These are phyloP conservation scores for Neonothopanus nambi DNA, from an alignment of 1,284 basidiomycete genomes.

Conservation along the genomic window DNA sequence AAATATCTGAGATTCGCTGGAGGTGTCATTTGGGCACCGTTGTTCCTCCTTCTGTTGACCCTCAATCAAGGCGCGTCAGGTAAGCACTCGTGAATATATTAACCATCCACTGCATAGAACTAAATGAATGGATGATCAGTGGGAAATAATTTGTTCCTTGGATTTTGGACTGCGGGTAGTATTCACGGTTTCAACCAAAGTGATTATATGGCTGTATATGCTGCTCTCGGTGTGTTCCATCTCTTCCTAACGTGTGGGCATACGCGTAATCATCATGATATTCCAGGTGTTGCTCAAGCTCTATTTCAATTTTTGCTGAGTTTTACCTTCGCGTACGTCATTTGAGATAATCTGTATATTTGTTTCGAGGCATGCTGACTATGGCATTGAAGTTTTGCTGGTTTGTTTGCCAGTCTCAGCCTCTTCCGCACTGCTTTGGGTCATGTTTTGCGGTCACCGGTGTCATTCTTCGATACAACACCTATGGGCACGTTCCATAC, in stretches of 20 bases:
- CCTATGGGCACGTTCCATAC: constrained; percentile 66
- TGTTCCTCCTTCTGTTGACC: constrained; percentile 39
- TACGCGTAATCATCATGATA: neutral
- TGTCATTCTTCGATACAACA: constrained; percentile 83
- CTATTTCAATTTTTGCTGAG: constrained; percentile 57
- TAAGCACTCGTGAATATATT: constrained; percentile 19
- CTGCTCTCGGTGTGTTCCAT: constrained; percentile 46
- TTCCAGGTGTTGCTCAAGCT: constrained; percentile 44
- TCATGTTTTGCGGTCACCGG: constrained; percentile 64
- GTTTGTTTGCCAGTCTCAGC: constrained; percentile 56
- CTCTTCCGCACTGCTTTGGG: constrained; percentile 61
- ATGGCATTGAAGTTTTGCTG: constrained; percentile 47
- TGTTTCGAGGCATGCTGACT: neutral
- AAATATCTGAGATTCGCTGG: constrained; percentile 57
- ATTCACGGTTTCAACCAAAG: constrained; percentile 52
- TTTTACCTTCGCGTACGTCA: constrained; percentile 50
- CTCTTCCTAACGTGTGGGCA: neutral
- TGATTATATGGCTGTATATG: constrained; percentile 73
- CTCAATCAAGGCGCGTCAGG: constrained; percentile 42
- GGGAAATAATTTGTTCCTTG: constrained; percentile 45
- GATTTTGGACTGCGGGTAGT: constrained; percentile 47
- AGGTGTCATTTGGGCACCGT: constrained; percentile 45
- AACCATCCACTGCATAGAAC: neutral
- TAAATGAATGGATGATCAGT: constrained; percentile 29
- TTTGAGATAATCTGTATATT: neutral